phyloP scores from a whole-genome alignment of 1,139 yeast genomes.

The Candida sp. region DNA sequence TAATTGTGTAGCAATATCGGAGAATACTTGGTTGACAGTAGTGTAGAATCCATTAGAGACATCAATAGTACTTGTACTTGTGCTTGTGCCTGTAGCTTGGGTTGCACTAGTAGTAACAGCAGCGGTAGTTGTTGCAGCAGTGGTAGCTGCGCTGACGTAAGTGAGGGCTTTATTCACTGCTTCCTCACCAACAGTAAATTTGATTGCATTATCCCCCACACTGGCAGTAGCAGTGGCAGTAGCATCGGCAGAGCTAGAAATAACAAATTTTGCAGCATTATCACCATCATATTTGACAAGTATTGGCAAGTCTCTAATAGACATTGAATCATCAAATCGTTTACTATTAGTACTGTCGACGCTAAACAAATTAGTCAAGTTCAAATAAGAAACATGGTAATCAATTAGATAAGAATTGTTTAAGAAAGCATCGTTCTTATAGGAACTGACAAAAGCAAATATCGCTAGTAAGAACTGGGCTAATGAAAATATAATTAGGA shows the following conservation, averaged over 20 bases:
- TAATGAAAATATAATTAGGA: constrained; percentile 32
- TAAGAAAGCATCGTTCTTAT: constrained; percentile 29
- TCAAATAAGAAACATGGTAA: constrained; percentile 32
- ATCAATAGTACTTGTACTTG: constrained; percentile 1
- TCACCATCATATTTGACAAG: constrained; percentile 4
- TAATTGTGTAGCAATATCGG: constrained; percentile 12
- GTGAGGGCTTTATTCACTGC: background rate
- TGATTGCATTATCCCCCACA: background rate
- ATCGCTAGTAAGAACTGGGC: constrained; percentile 31
- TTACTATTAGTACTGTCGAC: background rate
- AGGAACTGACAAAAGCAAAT: constrained; percentile 43
- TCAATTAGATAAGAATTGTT: constrained; percentile 36
- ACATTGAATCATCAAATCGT: background rate
- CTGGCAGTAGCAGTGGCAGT: background rate
- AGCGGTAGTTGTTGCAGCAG: constrained; percentile 3
- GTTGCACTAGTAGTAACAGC: constrained; percentile 6
- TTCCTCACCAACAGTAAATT: background rate
- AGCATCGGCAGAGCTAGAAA: background rate
- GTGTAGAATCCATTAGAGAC: constrained; percentile 7
- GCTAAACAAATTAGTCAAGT: constrained; percentile 29
- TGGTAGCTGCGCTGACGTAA: background rate
- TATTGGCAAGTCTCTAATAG: constrained; percentile 1
- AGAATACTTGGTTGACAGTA: constrained; percentile 10
- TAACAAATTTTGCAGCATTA: background rate
- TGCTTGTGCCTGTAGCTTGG: background rate